Percentiles rank a stretch among this genome's conserved stretches.
phyloP scores from a whole-genome alignment of 1,139 yeast genomes.

The Nakaseomyces delphensis region DNA sequence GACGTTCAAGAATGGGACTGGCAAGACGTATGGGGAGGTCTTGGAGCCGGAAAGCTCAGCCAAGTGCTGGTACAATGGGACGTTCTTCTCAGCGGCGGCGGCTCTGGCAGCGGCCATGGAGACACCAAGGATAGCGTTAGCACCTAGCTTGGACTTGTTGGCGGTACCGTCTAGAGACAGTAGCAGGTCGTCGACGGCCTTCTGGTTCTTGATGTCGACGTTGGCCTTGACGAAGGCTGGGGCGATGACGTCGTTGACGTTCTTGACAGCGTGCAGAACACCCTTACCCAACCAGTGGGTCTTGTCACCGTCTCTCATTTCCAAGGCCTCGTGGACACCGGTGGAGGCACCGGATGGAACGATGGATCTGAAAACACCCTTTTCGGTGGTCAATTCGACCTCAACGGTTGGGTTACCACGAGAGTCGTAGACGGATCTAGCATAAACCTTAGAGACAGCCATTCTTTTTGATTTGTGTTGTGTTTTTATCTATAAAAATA shows the following conservation, averaged over 20 bases:
- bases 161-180: constrained; percentile 79
- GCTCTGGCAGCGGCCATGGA: constrained; percentile 91
- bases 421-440: constrained; percentile 94
- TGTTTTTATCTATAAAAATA: too few relatives aligned
- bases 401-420: constrained; percentile 98
- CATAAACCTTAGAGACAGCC: constrained; percentile 62
- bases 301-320: constrained; percentile 92
- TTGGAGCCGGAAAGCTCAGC: constrained; percentile 54
- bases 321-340: constrained; percentile 90
- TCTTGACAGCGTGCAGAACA: constrained; percentile 83
- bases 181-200: constrained; percentile 70
- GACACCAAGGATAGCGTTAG: constrained; percentile 92
- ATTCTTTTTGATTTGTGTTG: constrained; percentile 27
- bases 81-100: constrained; percentile 83
- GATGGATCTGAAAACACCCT: constrained; percentile 83
- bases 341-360: constrained; percentile 98
- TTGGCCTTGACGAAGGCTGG: constrained; percentile 74
- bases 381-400: constrained; percentile 79
- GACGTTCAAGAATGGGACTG: constrained; percentile 96
- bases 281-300: constrained; percentile 94
- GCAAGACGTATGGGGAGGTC: constrained; percentile 70
- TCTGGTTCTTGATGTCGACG: constrained; percentile 71
- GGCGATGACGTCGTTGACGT: constrained; percentile 81
- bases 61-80: constrained; percentile 81
- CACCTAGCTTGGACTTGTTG: constrained; percentile 91